phyloP scores from a whole-genome alignment of 352 stramenopile species.

The Globisporangium echinulatum region DNA sequence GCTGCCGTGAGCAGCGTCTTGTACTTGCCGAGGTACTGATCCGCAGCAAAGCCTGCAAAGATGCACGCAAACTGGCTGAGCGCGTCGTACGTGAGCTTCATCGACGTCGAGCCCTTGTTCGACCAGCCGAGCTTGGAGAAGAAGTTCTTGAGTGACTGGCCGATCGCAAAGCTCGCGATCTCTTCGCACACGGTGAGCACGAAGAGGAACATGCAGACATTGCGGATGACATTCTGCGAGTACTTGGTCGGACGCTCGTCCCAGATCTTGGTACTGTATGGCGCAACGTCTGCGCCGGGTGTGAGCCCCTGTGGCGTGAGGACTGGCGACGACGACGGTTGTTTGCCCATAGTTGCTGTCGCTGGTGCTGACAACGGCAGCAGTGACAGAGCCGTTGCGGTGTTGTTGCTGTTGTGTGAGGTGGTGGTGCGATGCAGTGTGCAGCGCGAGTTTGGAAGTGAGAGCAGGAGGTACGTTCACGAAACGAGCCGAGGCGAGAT shows the following conservation, averaged over 20 bases:
- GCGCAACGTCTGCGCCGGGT: neutral
- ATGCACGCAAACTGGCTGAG: conserved; percentile 65
- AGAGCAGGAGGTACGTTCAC: no score
- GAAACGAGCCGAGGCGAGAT: no score
- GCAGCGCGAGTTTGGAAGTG: no score
- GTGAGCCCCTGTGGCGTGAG: neutral
- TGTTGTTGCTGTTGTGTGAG: no score
- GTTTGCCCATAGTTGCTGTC: neutral
- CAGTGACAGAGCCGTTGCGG: no score
- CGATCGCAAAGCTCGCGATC: conserved; percentile 50
- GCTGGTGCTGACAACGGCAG: no score
- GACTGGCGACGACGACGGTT: neutral
- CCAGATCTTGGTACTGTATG: conserved; percentile 19
- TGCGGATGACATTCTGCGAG: conserved; percentile 39
- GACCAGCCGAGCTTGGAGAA: conserved; percentile 49
- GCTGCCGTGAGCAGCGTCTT: conserved; percentile 46
- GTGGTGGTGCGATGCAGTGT: no score
- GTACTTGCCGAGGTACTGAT: conserved; percentile 59
- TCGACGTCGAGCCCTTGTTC: conserved; percentile 37
- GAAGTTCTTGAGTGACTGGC: conserved; percentile 60
- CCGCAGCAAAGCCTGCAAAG: conserved; percentile 47
- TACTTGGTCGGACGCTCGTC: conserved; percentile 43
- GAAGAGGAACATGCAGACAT: conserved; percentile 41
- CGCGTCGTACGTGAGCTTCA: conserved; percentile 7
- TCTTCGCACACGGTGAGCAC: conserved; percentile 42